Conservation (phyloP, 2,329 filamentous ascomycete genomes). For the Furcasterigmium furcatum region DNA sequence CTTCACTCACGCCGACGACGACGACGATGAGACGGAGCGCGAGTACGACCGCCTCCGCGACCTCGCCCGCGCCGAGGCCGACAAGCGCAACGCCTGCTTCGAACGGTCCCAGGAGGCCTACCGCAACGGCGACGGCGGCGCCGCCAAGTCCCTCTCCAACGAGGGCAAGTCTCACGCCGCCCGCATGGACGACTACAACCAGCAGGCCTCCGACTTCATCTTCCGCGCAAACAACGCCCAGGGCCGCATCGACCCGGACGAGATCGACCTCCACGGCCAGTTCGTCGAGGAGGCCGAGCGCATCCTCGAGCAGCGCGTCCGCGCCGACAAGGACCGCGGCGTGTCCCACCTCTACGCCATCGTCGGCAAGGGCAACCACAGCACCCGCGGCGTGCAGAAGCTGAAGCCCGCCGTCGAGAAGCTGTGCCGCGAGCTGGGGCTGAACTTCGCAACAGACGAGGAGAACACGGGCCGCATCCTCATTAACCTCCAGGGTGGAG, state of each 20-base stretch:
- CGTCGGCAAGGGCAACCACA: constrained; percentile 93
- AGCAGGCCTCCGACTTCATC: constrained; percentile 87
- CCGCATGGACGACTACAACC: constrained; percentile 85
- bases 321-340: constrained; percentile 67
- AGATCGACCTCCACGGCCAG: constrained; percentile 91
- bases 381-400: constrained; percentile 77
- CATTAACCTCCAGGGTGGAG: constrained; percentile 76
- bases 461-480: constrained; percentile 88
- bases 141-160: constrained; percentile 79
- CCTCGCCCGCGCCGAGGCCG: constrained; percentile 76
- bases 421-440: constrained; percentile 76
- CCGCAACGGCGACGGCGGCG: constrained; percentile 73
- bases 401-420: constrained; percentile 93
- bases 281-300: constrained; percentile 94
- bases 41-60: constrained; percentile 92
- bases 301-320: constrained; percentile 82
- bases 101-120: constrained; percentile 77
- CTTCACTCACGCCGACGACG: constrained; percentile 69
- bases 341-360: constrained; percentile 90
- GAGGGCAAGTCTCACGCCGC: constrained; percentile 82
- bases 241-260: constrained; percentile 72
- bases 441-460: constrained; percentile 76
- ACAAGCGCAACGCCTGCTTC: constrained; percentile 75
- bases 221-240: constrained; percentile 90
- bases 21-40: constrained; percentile 64